phyloP scores from a whole-genome alignment of 163 green algal species.

The Scenedesmus sp. region DNA sequence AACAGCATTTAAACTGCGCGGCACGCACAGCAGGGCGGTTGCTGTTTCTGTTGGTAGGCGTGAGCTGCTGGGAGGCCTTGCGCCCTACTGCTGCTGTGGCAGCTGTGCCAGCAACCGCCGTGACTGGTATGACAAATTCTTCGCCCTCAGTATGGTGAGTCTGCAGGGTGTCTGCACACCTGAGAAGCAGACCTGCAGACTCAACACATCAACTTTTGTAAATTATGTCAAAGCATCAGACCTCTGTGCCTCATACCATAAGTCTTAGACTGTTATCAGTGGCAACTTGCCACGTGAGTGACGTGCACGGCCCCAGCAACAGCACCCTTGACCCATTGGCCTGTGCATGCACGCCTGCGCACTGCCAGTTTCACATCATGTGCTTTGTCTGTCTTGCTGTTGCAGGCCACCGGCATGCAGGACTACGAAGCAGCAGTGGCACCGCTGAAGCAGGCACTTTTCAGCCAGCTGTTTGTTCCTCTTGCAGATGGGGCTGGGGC shows the following conservation, averaged over 20 bases:
- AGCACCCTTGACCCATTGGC: too few relatives aligned
- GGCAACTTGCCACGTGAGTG: too few relatives aligned
- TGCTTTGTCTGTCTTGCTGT: background rate
- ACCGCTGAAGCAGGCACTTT: slow-evolving; percentile 66
- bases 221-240: too few relatives aligned
- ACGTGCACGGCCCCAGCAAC: too few relatives aligned
- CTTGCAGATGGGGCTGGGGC: background rate
- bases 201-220: too few relatives aligned
- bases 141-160: slow-evolving; percentile 41
- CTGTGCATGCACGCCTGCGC: too few relatives aligned
- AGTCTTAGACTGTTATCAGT: too few relatives aligned
- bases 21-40: background rate
- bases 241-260: too few relatives aligned
- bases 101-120: background rate
- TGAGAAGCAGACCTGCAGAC: slow-evolving; percentile 52
- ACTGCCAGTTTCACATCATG: background rate
- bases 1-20: background rate
- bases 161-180: slow-evolving; percentile 52
- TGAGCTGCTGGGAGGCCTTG: slow-evolving; percentile 3
- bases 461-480: slow-evolving; percentile 52
- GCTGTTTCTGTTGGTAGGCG: background rate
- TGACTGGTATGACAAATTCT: slow-evolving; percentile 48
- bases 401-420: slow-evolving; percentile 50
- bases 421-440: slow-evolving; percentile 59
- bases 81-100: slow-evolving; percentile 31